Evolutionary conservation across 2,329 filamentous ascomycete species (phyloP), one percentile per base, ranked within the genome.

Genomic region (Calonectria montana): DNA sequence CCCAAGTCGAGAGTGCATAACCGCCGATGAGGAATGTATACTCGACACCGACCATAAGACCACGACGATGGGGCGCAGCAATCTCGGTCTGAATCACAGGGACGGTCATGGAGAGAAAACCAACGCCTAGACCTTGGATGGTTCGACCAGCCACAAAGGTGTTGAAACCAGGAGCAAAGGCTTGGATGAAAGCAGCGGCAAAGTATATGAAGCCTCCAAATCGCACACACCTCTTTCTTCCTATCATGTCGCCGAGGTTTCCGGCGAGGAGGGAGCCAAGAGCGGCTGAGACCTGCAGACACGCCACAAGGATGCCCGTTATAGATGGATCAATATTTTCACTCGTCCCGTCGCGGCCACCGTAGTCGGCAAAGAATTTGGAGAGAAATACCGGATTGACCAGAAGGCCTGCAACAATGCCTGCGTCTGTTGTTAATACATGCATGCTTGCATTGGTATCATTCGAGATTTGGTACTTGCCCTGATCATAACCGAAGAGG

Each of bases 41-140:
- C 63, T 74, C 72, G 13, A 74, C 65, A 7, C 72, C 72, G 16
- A 74, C 72, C 72, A 74, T 74, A 9, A 74, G 67, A 4, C 72
- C 72, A 25, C 72, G 72, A 13, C 72, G 72, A 57, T 74, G 72
- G 35, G 72, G 69, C 10, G 72, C 69, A 15, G 72, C 72, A 41
- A 74, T 74, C 63, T 74, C 72, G 13, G 72, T 74, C 66, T 74
- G 72, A 43, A 74, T 74, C 9, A 74, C 62, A 8, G 72, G 72
- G 3, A 74, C 72, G 3, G 72, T 74, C 72, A 74, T 74, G 18
- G 69, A 72, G 2, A 72, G 72, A 43, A 72, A 72, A 7, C 72
- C 72, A 1, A 72, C 72, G 25, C 72, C 72, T 18, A 74, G 27
- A 12, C 72, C 72, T 39, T 74, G 72, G 13, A 74, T 25, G 8